Percentiles rank a stretch among this genome's conserved stretches.
Conservation (phyloP, 495 filamentous ascomycete species). For the Hypoxylon intermedium region DNA sequence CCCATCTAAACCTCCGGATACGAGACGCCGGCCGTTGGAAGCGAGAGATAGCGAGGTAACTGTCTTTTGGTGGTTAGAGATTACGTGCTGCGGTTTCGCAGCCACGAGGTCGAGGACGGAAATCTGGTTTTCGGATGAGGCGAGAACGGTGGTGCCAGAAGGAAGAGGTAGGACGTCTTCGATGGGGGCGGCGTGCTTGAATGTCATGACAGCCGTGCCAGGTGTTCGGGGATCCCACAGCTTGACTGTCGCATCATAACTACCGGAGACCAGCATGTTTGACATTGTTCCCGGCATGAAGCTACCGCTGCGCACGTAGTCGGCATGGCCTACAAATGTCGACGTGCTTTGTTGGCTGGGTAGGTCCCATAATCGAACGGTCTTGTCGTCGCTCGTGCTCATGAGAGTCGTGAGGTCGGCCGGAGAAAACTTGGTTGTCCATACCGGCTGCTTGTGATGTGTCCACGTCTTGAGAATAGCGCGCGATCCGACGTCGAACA, state of each 20-base stretch:
- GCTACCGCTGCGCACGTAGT: conserved; percentile 86
- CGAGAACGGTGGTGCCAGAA: conserved; percentile 83
- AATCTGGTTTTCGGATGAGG: conserved; percentile 85
- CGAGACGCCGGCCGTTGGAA: conserved; percentile 76
- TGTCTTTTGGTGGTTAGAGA: conserved; percentile 97
- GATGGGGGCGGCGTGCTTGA: conserved; percentile 88
- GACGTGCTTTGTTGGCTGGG: conserved; percentile 75
- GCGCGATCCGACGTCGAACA: conserved; percentile 85
- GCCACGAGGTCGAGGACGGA: conserved; percentile 94
- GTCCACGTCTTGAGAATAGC: conserved; percentile 96
- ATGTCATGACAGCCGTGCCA: conserved; percentile 75
- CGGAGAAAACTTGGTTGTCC: conserved; percentile 87
- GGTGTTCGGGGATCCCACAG: conserved; percentile 89
- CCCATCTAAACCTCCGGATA: conserved; percentile 89
- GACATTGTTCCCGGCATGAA: conserved; percentile 84
- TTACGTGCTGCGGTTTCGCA: conserved; percentile 81
- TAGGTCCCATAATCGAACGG: conserved; percentile 92
- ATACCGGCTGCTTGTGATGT: conserved; percentile 93
- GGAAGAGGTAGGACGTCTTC: conserved; percentile 86
- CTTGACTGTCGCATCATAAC: conserved; percentile 92
- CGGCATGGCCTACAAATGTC: conserved; percentile 84
- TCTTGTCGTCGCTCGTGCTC: conserved; percentile 87
- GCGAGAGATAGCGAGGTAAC: conserved; percentile 84
- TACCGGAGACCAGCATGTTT: conserved; percentile 80
- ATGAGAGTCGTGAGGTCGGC: conserved; percentile 83